Evolutionary conservation across 1,284 basidiomycete genomes (phyloP).

Genomic region (Grifola frondosa): DNA sequence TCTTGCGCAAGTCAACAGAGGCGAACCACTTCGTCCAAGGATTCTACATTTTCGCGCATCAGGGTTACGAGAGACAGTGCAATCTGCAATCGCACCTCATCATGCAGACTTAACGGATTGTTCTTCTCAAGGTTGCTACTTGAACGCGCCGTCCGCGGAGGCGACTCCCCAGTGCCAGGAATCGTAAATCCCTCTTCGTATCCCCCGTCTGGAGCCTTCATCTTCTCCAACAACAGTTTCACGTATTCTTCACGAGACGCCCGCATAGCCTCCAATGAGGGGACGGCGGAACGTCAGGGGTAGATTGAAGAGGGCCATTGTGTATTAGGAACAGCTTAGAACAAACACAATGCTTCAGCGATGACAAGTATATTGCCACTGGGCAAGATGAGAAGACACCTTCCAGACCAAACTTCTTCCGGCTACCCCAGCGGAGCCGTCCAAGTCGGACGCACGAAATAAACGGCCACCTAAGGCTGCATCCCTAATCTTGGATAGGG

Average conservation of each 20-base stretch:
- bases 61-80: too few relatives aligned
- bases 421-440: slow-evolving; percentile 44
- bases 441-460: slow-evolving; percentile 41
- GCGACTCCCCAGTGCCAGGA: slow-evolving; percentile 46
- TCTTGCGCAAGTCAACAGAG: slow-evolving; percentile 81
- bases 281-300: slow-evolving; percentile 41
- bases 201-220: slow-evolving; percentile 77
- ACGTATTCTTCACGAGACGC: slow-evolving; percentile 52
- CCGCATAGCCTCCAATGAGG: slow-evolving; percentile 47
- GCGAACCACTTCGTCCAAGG: slow-evolving; percentile 94
- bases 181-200: slow-evolving; percentile 65
- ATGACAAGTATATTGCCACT: slow-evolving; percentile 10
- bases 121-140: slow-evolving; percentile 62
- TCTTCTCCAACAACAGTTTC: slow-evolving; percentile 55
- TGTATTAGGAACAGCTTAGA: slow-evolving; percentile 61
- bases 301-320: slow-evolving; percentile 54
- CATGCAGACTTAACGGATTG: slow-evolving; percentile 85
- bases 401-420: slow-evolving; percentile 82
- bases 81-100: slow-evolving; percentile 51
- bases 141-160: slow-evolving; percentile 35
- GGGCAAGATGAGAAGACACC: slow-evolving; percentile 39
- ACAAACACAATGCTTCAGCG: slow-evolving; percentile 1
- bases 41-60: too few relatives aligned
- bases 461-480: slow-evolving; percentile 60
- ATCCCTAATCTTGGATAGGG: slow-evolving; percentile 65